These are phyloP conservation scores for Arctium lappa DNA, from an alignment of 129 eudicot species.

Conservation along the genomic window DNA sequence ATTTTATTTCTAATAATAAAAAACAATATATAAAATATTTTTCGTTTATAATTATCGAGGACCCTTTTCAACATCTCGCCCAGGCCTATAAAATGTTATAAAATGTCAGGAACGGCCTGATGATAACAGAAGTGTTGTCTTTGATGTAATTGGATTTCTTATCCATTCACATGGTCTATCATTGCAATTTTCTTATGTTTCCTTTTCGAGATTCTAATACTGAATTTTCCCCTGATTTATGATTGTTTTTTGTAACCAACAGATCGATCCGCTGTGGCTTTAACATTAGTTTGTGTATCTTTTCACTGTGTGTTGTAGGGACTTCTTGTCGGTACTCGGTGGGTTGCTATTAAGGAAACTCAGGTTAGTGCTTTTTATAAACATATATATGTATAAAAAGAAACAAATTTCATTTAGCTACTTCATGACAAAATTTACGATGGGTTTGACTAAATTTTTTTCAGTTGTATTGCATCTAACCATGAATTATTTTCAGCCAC, in stretches of 20 bases:
- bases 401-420: background rate
- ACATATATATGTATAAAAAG: background rate
- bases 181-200: background rate
- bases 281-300: background rate
- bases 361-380: background rate
- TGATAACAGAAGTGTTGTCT: background rate
- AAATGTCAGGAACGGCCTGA: too few relatives aligned
- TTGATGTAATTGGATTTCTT: background rate
- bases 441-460: too few relatives aligned
- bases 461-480: background rate
- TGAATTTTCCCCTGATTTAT: background rate
- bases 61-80: too few relatives aligned
- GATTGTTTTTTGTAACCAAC: background rate
- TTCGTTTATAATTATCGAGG: too few relatives aligned
- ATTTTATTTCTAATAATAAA: too few relatives aligned
- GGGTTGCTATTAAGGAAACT: background rate
- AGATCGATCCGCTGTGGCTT: background rate
- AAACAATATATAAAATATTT: too few relatives aligned
- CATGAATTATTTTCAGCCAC: background rate
- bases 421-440: background rate
- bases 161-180: background rate
- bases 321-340: background rate
- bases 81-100: too few relatives aligned
- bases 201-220: background rate
- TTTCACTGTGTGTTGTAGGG: background rate